Conservation (phyloP, 1,284 basidiomycete genomes). For the Meira nashicola region DNA sequence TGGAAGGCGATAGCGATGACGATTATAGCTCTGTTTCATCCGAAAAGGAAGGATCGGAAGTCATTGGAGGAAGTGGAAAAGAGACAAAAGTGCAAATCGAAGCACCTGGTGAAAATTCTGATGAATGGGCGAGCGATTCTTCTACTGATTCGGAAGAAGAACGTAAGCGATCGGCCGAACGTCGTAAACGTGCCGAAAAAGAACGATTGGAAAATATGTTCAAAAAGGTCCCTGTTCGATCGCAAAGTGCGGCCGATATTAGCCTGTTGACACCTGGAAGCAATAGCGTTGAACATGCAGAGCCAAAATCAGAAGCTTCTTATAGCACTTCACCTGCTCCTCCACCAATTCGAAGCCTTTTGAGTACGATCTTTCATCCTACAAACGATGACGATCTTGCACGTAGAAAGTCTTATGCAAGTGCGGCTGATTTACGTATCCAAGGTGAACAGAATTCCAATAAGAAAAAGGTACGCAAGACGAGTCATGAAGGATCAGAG, state of each 20-base stretch:
- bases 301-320: background rate
- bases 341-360: conserved; percentile 39
- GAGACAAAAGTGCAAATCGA: conserved; percentile 19
- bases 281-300: conserved; percentile 12
- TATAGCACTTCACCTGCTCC: background rate
- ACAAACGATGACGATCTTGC: conserved; percentile 37
- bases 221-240: conserved; percentile 64
- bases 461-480: background rate
- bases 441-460: background rate
- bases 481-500: background rate
- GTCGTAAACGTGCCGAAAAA: conserved; percentile 59
- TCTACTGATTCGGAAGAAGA: conserved; percentile 48
- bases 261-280: conserved; percentile 19
- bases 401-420: conserved; percentile 35
- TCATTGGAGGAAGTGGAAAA: background rate
- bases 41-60: conserved; percentile 18
- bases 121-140: conserved; percentile 51
- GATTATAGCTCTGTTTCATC: conserved; percentile 14
- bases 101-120: conserved; percentile 18
- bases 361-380: conserved; percentile 48
- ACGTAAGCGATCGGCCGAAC: conserved; percentile 36
- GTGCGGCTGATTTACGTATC: conserved; percentile 33
- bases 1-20: conserved; percentile 40
- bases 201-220: conserved; percentile 71
- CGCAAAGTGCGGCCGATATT: conserved; percentile 46